Percentiles rank a stretch among this genome's conserved stretches.
Conservation (phyloP, 768 basidiomycete genomes). For the Mycena filopes region DNA sequence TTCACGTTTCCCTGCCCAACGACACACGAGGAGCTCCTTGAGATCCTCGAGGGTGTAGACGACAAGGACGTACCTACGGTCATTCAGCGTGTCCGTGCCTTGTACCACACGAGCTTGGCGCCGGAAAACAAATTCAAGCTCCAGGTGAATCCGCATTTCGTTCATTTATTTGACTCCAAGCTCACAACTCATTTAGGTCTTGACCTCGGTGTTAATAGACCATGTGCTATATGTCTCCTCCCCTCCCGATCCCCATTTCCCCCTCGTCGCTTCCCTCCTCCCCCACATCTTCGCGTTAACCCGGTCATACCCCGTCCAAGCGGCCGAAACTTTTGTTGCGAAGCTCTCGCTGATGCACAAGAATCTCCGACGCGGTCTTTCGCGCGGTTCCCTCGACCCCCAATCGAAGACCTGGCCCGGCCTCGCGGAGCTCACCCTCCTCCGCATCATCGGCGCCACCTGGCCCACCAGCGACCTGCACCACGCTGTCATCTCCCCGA, state of each 20-base stretch:
- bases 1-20: slow-evolving; percentile 95
- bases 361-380: slow-evolving; percentile 87
- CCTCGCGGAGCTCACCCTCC: slow-evolving; percentile 82
- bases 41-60: slow-evolving; percentile 72
- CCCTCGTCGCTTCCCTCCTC: slow-evolving; percentile 34
- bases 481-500: too few species aligned
- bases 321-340: slow-evolving; percentile 78
- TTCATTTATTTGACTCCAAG: neutral
- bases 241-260: slow-evolving; percentile 70
- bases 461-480: too few species aligned
- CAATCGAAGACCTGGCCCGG: slow-evolving; percentile 88
- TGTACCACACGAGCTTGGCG: too few species aligned
- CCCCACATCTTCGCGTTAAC: slow-evolving; percentile 68
- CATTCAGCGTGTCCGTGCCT: slow-evolving; percentile 90
- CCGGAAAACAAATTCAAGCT: slow-evolving; percentile 92
- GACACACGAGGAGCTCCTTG: too few species aligned
- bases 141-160: slow-evolving; percentile 64
- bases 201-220: slow-evolving; percentile 85
- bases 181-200: slow-evolving; percentile 55
- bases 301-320: slow-evolving; percentile 66
- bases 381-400: slow-evolving; percentile 66
- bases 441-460: slow-evolving; percentile 70
- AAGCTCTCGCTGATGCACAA: slow-evolving; percentile 94
- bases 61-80: slow-evolving; percentile 83
- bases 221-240: too few species aligned